A percentile compares a stretch with the other conserved stretches of the same genome.
Conservation (phyloP, 257 asterid species). For the Echium plantagineum region DNA sequence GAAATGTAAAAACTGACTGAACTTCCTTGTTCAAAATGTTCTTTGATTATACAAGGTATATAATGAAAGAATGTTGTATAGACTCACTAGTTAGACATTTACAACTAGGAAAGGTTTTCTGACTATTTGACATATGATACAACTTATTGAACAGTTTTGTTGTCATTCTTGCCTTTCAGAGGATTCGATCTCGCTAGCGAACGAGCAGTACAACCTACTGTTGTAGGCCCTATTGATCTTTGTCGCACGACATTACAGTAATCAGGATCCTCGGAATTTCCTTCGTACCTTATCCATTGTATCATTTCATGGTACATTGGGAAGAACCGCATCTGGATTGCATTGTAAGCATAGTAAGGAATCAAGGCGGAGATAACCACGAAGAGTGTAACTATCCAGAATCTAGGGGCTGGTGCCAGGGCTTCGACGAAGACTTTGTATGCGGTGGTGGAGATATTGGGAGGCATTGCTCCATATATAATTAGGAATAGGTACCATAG, state of each 20-base stretch:
- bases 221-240: constrained; percentile 57
- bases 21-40: no score
- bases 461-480: constrained; percentile 51
- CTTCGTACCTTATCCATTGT: constrained; percentile 82
- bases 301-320: constrained; percentile 75
- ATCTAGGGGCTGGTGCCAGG: constrained; percentile 62
- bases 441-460: constrained; percentile 44
- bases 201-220: constrained; percentile 89
- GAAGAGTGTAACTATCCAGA: constrained; percentile 40
- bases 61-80: no score
- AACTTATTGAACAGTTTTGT: background rate
- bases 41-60: background rate
- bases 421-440: constrained; percentile 58
- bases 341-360: constrained; percentile 47
- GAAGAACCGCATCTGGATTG: constrained; percentile 35
- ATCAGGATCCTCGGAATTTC: constrained; percentile 54
- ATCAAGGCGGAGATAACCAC: constrained; percentile 30
- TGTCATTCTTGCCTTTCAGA: constrained; percentile 19
- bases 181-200: constrained; percentile 67
- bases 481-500: constrained; percentile 75
- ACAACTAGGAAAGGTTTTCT: background rate
- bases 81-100: background rate
- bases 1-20: no score
- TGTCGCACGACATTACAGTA: constrained; percentile 60
- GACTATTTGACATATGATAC: background rate